Conservation (phyloP, 306 rosid species). For the Rubus idaeus region DNA sequence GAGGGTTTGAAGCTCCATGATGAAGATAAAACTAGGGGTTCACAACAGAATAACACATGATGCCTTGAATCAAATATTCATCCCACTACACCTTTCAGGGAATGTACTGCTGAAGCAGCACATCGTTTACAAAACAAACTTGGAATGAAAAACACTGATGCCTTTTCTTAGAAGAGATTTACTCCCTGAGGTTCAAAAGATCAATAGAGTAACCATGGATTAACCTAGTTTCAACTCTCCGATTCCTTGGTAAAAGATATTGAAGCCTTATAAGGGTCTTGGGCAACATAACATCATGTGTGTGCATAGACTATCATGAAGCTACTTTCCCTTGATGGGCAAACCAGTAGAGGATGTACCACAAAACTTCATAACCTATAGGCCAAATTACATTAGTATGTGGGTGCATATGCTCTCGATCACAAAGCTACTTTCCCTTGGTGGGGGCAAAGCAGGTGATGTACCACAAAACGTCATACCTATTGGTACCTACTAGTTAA, state of each 20-base stretch:
- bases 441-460: neutral
- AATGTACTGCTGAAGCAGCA: neutral
- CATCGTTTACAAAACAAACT: conserved; percentile 1
- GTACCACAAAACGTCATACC: neutral
- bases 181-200: neutral
- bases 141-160: conserved; percentile 3
- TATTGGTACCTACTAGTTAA: neutral
- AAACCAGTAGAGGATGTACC: neutral
- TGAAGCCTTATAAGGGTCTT: neutral
- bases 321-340: neutral
- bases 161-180: neutral
- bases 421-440: neutral
- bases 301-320: neutral
- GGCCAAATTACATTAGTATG: neutral
- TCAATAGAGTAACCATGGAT: neutral
- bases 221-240: neutral
- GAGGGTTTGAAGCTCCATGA: neutral
- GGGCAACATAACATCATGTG: neutral
- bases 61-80: neutral
- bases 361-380: neutral
- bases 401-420: neutral
- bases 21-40: conserved; percentile 5
- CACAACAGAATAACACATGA: neutral
- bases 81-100: neutral
- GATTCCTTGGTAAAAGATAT: conserved; percentile 4